Evolutionary conservation across 306 rosid species (phyloP).

Genomic region (Arachis hypogaea): DNA sequence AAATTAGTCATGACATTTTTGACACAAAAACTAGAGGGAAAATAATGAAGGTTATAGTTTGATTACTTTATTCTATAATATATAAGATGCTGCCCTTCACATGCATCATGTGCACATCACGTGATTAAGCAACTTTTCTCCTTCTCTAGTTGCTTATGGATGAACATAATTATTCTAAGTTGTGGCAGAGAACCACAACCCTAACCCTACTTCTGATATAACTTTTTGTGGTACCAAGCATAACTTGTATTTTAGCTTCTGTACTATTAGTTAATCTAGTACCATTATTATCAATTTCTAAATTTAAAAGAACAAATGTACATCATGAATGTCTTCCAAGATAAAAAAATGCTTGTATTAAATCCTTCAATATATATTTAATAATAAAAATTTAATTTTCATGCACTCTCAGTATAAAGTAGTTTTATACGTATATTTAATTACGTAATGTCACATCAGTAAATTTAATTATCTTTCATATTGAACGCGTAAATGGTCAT

Average conservation of each 20-base stretch:
- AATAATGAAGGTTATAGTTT: background rate
- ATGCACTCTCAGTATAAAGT: too few relatives aligned
- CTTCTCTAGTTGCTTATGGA: background rate
- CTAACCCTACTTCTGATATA: background rate
- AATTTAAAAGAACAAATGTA: background rate
- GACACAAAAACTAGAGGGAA: background rate
- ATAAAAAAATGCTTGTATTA: background rate
- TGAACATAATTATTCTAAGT: slow-evolving; percentile 1
- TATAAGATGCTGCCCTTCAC: slow-evolving; percentile 10
- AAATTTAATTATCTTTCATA: too few relatives aligned
- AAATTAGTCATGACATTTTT: background rate
- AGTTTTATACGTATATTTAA: too few relatives aligned
- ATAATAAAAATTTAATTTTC: too few relatives aligned
- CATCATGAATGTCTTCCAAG: background rate
- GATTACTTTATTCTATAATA: background rate
- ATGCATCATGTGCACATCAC: slow-evolving; percentile 37
- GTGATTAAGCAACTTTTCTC: slow-evolving; percentile 31
- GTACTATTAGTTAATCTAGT: background rate
- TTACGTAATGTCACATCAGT: too few relatives aligned
- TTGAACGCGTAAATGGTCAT: too few relatives aligned
- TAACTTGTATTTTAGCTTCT: slow-evolving; percentile 16
- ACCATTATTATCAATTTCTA: background rate
- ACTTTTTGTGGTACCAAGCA: background rate
- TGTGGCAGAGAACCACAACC: slow-evolving; percentile 2
- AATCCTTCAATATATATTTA: too few relatives aligned